Conservation (phyloP, 495 filamentous ascomycete species). For the Penicillium bovifimosum region DNA sequence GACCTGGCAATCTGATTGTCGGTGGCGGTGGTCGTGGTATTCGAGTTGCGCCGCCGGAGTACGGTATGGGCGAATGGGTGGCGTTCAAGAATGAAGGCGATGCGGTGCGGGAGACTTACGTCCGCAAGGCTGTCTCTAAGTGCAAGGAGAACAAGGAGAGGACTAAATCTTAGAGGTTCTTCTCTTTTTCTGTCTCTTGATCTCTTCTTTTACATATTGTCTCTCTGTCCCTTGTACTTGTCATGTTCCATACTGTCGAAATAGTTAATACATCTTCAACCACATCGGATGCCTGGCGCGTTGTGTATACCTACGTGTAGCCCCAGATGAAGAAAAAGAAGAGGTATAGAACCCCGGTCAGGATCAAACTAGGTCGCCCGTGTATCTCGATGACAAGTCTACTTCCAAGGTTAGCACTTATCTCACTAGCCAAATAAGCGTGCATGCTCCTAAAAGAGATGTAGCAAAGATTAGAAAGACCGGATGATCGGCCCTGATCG, state of each 20-base stretch:
- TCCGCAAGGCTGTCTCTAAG: constrained; percentile 36
- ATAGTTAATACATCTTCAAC: constrained; percentile 1
- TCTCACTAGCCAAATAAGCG: constrained; percentile 2
- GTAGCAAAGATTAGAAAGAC: background rate
- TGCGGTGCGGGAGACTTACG: constrained; percentile 57
- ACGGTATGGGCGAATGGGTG: constrained; percentile 71
- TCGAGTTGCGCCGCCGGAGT: constrained; percentile 50
- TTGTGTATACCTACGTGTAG: background rate
- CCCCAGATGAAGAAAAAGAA: too few species aligned
- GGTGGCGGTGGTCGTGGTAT: constrained; percentile 75
- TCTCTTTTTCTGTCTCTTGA: background rate
- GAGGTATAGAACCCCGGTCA: constrained; percentile 10
- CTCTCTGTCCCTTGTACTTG: background rate
- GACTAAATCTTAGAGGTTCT: background rate
- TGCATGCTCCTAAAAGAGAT: background rate
- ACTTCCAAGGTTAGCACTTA: background rate
- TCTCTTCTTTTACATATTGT: background rate
- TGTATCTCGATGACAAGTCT: background rate
- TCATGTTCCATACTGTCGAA: background rate
- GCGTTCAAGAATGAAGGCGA: constrained; percentile 58
- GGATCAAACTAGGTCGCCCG: constrained; percentile 9
- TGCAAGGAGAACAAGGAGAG: constrained; percentile 15
- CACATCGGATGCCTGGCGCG: background rate
- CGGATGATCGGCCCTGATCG: background rate
- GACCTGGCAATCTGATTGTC: constrained; percentile 76